phyloP scores from a whole-genome alignment of 306 rosid species.

The Medicago lupulina region DNA sequence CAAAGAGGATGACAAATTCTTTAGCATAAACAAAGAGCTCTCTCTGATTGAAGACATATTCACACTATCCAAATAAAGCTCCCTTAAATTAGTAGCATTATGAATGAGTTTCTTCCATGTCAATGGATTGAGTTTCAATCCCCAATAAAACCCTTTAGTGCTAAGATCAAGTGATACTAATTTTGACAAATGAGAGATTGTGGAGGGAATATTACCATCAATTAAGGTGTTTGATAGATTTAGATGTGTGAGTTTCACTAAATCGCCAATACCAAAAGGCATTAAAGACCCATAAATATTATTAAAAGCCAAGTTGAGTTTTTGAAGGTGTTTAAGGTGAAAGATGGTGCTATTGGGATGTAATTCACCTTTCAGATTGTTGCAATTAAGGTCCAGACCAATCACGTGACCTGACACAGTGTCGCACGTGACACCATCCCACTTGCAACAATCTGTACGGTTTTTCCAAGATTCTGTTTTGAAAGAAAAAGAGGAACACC shows the following conservation, averaged over 20 bases:
- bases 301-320: conserved; percentile 3
- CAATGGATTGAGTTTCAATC: not conserved
- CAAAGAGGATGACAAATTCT: conserved; percentile 43
- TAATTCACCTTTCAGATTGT: not conserved
- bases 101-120: conserved; percentile 39
- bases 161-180: conserved; percentile 42
- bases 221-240: too few species aligned
- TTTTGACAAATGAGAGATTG: conserved; percentile 46
- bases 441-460: not conserved
- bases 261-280: not conserved
- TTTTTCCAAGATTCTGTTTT: not conserved
- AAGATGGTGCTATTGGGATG: not conserved
- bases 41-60: conserved; percentile 6
- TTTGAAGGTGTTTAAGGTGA: not conserved
- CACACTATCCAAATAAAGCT: not conserved
- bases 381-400: not conserved
- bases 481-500: not conserved
- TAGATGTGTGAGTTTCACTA: not conserved
- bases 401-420: not conserved
- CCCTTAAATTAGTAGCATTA: conserved; percentile 29
- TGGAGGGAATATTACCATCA: conserved; percentile 40
- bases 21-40: conserved; percentile 21
- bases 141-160: too few species aligned
- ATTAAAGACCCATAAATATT: not conserved
- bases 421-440: not conserved